Evolutionary conservation across 2,329 filamentous ascomycete genomes (phyloP), one percentile per base, ranked within the genome.

Genomic region (Fusarium sacchari): DNA sequence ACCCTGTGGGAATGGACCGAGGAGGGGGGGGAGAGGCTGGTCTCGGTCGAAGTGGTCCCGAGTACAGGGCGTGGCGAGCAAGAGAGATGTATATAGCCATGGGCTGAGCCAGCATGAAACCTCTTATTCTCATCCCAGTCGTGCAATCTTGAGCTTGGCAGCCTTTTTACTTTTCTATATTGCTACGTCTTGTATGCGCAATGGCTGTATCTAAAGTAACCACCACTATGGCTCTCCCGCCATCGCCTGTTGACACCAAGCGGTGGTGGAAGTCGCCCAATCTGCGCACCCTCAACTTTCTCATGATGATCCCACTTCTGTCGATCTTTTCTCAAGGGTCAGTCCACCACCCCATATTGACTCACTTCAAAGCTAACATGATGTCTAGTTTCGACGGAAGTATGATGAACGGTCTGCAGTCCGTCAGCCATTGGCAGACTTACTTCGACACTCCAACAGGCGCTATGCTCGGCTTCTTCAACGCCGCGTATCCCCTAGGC

Each of bases 351-450:
- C 18, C 12, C 43, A 3, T 14, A 42, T 22, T 0, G 9, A 22
- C 20, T 22, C 13, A 15, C 1, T 6, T 15, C 7, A 9, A 49
- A 6, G 22, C 28, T 49, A 32, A 49, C n/a, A 6, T n/a, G 22
- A 17, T n/a, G 5, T n/a, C 5, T 18, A 49, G 46, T 34, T 61
- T 61, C 3, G 59, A 57, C 24, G 59, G 59, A 7, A 61, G 59
- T 8, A 61, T 61, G 59, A 61, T 61, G 59, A 61, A 61, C 36
- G 59, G 59, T 37, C 37, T 61, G 1, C 37, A 61, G 59, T 61
- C 59, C 1, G 59, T 61, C 8, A 14, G 9, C 12, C 49, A 57
- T 2, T 61, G 59, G 59, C 59, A 58, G 36, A 61, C 49, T 8
- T 61, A 61, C 20, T 61, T 58, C 9, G 59, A 30, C 1, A 57